Evolutionary conservation across 2,329 filamentous ascomycete species (phyloP).

Genomic region (Aspergillus quadrilineatus): DNA sequence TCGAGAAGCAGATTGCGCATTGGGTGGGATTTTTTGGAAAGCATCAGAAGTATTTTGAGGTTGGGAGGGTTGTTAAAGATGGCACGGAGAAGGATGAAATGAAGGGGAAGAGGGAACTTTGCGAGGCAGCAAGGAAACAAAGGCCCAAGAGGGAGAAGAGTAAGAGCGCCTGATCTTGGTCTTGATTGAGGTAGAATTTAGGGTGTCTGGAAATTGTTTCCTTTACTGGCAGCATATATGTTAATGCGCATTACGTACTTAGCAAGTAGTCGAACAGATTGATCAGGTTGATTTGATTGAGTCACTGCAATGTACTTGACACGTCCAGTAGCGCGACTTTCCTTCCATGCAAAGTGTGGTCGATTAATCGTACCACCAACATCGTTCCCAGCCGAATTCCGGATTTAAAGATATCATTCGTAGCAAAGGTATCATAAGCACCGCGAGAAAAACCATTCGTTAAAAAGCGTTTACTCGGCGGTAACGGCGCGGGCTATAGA

Average conservation of each 20-base stretch:
- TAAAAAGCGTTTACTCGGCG: slow-evolving; percentile 44
- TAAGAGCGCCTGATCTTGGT: background rate
- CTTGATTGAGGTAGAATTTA: background rate
- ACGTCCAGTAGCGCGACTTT: slow-evolving; percentile 30
- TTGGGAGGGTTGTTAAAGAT: slow-evolving; percentile 67
- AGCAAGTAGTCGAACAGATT: slow-evolving; percentile 23
- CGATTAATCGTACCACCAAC: slow-evolving; percentile 32
- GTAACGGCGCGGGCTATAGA: slow-evolving; percentile 43
- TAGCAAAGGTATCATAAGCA: slow-evolving; percentile 36
- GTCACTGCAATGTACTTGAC: slow-evolving; percentile 34
- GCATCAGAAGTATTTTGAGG: slow-evolving; percentile 75
- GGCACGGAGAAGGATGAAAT: slow-evolving; percentile 46
- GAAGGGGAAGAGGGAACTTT: slow-evolving; percentile 63
- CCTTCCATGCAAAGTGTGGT: slow-evolving; percentile 31
- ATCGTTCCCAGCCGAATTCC: slow-evolving; percentile 39
- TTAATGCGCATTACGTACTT: background rate
- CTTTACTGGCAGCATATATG: background rate
- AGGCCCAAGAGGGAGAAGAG: slow-evolving; percentile 52
- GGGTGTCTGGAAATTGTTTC: background rate
- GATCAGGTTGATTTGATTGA: slow-evolving; percentile 25
- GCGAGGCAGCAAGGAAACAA: slow-evolving; percentile 66
- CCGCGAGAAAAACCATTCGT: slow-evolving; percentile 37
- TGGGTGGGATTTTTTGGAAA: slow-evolving; percentile 83
- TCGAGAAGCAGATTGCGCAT: slow-evolving; percentile 67
- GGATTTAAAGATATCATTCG: slow-evolving; percentile 41